Conservation (phyloP, 352 stramenopile species). For the Globisporangium spinosum region DNA sequence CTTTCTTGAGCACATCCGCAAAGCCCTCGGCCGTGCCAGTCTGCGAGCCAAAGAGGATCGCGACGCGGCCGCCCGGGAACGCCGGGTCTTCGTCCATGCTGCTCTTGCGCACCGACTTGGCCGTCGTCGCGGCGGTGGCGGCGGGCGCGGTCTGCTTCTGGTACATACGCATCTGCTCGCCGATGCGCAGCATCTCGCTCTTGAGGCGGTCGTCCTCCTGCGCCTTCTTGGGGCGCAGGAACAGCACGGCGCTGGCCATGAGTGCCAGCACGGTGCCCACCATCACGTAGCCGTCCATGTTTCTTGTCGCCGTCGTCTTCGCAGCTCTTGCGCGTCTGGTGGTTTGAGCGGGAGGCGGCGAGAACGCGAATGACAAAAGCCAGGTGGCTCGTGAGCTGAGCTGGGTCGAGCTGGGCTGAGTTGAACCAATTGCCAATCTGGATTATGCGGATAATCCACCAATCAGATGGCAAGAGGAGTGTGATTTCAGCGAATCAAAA, state of each 20-base stretch:
- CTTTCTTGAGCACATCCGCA: conserved; percentile 90
- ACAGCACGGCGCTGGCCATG: conserved; percentile 58
- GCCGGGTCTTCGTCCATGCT: conserved; percentile 32
- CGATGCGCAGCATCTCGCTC: conserved; percentile 63
- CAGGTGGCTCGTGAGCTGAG: not conserved
- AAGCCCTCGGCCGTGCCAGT: conserved; percentile 98
- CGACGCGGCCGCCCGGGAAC: conserved; percentile 71
- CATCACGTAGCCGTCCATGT: conserved; percentile 64
- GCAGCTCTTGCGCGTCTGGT: not conserved
- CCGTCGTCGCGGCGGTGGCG: not conserved
- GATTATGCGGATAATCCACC: not conserved
- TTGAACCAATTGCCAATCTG: not conserved
- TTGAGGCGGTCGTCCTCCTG: conserved; percentile 66
- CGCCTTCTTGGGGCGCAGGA: conserved; percentile 48
- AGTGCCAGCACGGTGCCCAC: conserved; percentile 65
- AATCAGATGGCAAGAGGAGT: not conserved
- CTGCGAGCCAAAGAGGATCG: conserved; percentile 96
- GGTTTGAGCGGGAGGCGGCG: not conserved
- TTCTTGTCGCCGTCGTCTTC: not conserved
- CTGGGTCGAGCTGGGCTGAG: not conserved
- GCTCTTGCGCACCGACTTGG: not conserved
- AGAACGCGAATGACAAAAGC: conserved; percentile 1
- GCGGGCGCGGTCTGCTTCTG: conserved; percentile 46
- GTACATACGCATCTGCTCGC: conserved; percentile 83
- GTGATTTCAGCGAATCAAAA: not conserved